Percentiles rank a stretch among this genome's conserved stretches.
Evolutionary conservation across 2,329 filamentous ascomycete genomes (phyloP).

Genomic region (Aspergillus hiratsukae): DNA sequence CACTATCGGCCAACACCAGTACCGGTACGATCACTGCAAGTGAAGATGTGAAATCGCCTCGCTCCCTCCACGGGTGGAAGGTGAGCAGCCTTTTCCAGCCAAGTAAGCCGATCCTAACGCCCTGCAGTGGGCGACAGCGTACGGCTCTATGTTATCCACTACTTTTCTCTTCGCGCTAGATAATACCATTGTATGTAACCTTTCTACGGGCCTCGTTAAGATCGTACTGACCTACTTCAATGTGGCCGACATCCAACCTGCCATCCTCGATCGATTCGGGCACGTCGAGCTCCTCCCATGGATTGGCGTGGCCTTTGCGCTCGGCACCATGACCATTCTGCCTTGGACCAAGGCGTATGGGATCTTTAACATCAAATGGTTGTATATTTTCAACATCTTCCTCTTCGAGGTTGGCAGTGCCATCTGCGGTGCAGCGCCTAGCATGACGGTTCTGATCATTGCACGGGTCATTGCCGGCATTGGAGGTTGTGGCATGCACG

Average conservation of each 20-base stretch:
- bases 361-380: constrained; percentile 45
- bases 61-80: constrained; percentile 3
- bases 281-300: constrained; percentile 38
- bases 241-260: constrained; percentile 42
- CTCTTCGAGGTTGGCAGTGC: constrained; percentile 32
- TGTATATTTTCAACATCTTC: constrained; percentile 27
- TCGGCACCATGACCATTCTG: constrained; percentile 38
- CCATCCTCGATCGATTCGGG: constrained; percentile 35
- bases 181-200: constrained; percentile 5
- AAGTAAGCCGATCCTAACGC: neutral
- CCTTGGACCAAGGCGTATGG: constrained; percentile 36
- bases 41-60: neutral
- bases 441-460: constrained; percentile 45
- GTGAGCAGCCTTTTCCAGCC: neutral
- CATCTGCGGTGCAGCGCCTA: constrained; percentile 43
- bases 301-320: constrained; percentile 37
- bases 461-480: constrained; percentile 34
- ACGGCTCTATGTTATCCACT: constrained; percentile 10
- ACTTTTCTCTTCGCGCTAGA: constrained; percentile 12
- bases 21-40: neutral
- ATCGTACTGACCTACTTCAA: constrained; percentile 31
- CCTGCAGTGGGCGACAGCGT: constrained; percentile 6
- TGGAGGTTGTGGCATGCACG: constrained; percentile 31
- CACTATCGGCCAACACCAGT: neutral
- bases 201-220: constrained; percentile 27